Base-by-base conservation (phyloP, 1,139 yeast species). In the Candida anutae region DNA sequence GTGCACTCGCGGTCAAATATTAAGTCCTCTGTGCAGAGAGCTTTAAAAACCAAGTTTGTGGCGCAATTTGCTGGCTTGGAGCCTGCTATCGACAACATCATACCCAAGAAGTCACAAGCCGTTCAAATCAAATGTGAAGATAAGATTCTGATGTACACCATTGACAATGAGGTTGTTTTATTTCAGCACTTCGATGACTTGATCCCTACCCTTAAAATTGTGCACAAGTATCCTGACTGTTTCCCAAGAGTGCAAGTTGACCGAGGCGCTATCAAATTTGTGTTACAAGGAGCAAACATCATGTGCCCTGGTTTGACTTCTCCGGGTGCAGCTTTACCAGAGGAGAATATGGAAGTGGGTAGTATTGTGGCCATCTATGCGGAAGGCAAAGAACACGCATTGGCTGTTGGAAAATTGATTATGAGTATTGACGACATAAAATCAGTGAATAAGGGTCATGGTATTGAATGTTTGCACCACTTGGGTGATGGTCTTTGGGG, bases 291-390 rank as follows among this genome's bases (percentile, higher is more conserved):
- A 30, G 96, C 96, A 19, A 87, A 87, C 48, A 82, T 88, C 44
- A 88, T 87, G 96, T 88, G 97, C 58, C 97, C 97, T 4, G 98
- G 98, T 15, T 67, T 88, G 39, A 88, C 97, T 0, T 83, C 95
- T 13, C 69, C 83, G 6, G 97, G 97, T 24, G 97, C 95, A 16
- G 56, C 62, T 33, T 62, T 88, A 36, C 96, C 97, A 10, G 90
- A 79, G 16, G 74, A 68, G 32, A 69, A 74, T 18, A 56, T 69
- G 45, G 77, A 75, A 28, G 65, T 73, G 43, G 94, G 73, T 32
- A 67, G 77, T 14, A 69, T 84, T 22, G 95, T 88, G 20, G 70
- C 84, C 6, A 73, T 88, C 21, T 81, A 79, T 48, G 96, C 97
- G 24, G 96, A 88, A 56, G 95, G 95, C 32, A 88, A 88, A 48